These are phyloP conservation scores for Coemansia sp. DNA, from an alignment of 192 early-diverging fungal species.

Conservation along the genomic window DNA sequence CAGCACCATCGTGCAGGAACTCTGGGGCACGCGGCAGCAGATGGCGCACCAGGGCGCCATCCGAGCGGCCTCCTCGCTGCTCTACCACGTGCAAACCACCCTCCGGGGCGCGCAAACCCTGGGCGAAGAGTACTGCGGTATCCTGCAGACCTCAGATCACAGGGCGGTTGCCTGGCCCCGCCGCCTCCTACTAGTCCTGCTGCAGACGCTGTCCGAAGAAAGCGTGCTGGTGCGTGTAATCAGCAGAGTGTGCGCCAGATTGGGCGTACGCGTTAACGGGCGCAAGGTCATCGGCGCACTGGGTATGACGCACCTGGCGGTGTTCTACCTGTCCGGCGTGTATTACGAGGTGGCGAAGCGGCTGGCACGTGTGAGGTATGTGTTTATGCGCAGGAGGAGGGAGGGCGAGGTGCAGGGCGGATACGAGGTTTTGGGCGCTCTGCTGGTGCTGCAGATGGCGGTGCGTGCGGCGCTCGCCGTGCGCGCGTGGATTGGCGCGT, in stretches of 20 bases:
- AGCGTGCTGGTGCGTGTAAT: conserved; percentile 7
- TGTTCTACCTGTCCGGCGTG: conserved; percentile 86
- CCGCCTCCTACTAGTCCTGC: conserved; percentile 32
- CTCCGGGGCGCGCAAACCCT: conserved; percentile 75
- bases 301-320: conserved; percentile 67
- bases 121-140: conserved; percentile 95
- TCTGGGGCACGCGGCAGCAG: conserved; percentile 57
- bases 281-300: conserved; percentile 5
- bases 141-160: conserved; percentile 63
- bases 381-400: conserved; percentile 72
- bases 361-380: conserved; percentile 75
- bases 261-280: no score
- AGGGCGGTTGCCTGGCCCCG: conserved; percentile 55
- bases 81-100: conserved; percentile 77
- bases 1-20: conserved; percentile 59
- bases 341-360: conserved; percentile 84
- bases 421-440: conserved; percentile 82
- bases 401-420: conserved; percentile 69
- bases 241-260: conserved; percentile 4
- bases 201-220: conserved; percentile 37
- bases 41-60: conserved; percentile 66
- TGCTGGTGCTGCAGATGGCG: conserved; percentile 71
- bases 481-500: conserved; percentile 13
- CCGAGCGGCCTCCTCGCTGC: conserved; percentile 56
- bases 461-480: conserved; percentile 58